Evolutionary conservation across 1,284 basidiomycete genomes (phyloP).

Genomic region (Golubevia pallescens): DNA sequence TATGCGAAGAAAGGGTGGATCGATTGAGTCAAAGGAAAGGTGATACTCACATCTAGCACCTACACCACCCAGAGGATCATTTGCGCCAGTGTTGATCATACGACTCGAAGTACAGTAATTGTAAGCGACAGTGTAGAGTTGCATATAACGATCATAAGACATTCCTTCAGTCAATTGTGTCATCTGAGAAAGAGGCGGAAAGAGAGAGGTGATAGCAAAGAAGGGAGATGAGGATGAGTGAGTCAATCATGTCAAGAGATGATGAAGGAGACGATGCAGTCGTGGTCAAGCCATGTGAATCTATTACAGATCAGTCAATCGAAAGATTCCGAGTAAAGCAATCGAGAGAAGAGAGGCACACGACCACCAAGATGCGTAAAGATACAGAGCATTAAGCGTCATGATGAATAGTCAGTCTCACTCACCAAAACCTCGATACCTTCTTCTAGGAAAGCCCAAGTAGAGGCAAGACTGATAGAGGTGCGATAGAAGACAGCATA

Average conservation of each 20-base stretch:
- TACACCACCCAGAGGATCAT: neutral
- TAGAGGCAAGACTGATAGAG: constrained; percentile 18
- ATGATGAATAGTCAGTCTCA: neutral
- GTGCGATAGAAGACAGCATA: neutral
- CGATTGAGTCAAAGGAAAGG: too few relatives aligned
- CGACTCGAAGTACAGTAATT: constrained; percentile 56
- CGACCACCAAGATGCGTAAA: neutral
- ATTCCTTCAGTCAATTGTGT: constrained; percentile 53
- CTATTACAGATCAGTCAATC: neutral
- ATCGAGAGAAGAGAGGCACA: neutral
- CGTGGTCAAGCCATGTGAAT: neutral
- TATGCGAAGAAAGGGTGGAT: neutral
- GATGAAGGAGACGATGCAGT: too few relatives aligned
- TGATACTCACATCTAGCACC: neutral
- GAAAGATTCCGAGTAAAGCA: too few relatives aligned
- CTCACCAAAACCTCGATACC: constrained; percentile 55
- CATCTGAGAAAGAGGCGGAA: constrained; percentile 24
- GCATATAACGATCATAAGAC: constrained; percentile 59
- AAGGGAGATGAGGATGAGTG: neutral
- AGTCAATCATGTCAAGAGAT: neutral
- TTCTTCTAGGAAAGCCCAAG: constrained; percentile 48
- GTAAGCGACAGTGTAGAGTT: constrained; percentile 62
- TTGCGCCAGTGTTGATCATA: constrained; percentile 11
- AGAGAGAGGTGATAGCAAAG: neutral
- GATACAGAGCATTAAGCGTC: neutral